A percentile compares a stretch with the other conserved stretches of the same genome.
phyloP scores from a whole-genome alignment of 2,329 filamentous ascomycete genomes.

The Aspergillus sp. region DNA sequence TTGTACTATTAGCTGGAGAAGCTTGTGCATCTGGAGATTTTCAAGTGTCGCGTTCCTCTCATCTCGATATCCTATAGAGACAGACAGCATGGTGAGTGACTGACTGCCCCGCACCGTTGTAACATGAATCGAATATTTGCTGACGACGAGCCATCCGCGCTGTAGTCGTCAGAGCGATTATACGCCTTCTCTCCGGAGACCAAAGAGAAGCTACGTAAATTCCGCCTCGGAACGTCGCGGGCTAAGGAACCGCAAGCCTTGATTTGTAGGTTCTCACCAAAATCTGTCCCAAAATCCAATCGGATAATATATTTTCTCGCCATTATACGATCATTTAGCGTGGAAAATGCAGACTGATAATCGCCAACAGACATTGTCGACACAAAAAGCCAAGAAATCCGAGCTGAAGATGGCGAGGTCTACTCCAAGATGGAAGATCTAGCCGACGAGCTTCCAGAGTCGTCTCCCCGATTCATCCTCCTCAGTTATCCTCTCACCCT shows the following conservation, averaged over 20 bases:
- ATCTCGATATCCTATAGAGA: not conserved
- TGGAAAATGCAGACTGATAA: slow-evolving; percentile 18
- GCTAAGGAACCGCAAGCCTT: slow-evolving; percentile 84
- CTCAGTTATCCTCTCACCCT: slow-evolving; percentile 87
- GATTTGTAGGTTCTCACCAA: slow-evolving; percentile 70
- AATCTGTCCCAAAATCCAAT: not conserved
- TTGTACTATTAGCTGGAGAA: not conserved
- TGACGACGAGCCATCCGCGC: slow-evolving; percentile 1
- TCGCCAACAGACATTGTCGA: slow-evolving; percentile 76
- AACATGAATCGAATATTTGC: not conserved
- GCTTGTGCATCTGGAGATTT: not conserved
- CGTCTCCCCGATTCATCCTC: slow-evolving; percentile 84
- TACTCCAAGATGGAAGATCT: slow-evolving; percentile 81
- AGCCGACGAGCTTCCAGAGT: slow-evolving; percentile 86
- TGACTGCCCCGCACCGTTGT: slow-evolving; percentile 16
- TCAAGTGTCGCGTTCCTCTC: not conserved
- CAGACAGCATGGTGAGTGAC: slow-evolving; percentile 17
- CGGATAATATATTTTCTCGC: not conserved
- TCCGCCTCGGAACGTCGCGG: slow-evolving; percentile 85
- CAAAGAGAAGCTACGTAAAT: slow-evolving; percentile 87
- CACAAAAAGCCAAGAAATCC: slow-evolving; percentile 85
- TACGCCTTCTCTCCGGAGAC: slow-evolving; percentile 93
- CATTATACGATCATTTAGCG: not conserved
- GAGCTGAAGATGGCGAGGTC: slow-evolving; percentile 74
- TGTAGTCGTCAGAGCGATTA: slow-evolving; percentile 70